A percentile compares a stretch with the other conserved stretches of the same genome.
phyloP scores from a whole-genome alignment of 108 stramenopile genomes.

The Skeletonema costatum region DNA sequence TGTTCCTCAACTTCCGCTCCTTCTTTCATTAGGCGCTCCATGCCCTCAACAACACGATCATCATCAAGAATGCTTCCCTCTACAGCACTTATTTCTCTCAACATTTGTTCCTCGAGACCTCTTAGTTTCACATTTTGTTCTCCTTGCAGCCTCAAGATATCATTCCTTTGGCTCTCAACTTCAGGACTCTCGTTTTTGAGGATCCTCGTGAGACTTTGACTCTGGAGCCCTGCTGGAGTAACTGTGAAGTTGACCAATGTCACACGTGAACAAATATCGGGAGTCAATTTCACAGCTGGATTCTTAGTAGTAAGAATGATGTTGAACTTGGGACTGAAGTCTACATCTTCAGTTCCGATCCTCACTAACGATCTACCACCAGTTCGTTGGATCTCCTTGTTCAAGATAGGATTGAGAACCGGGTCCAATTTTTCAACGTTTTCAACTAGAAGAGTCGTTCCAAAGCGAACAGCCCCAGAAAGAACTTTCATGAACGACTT shows the following conservation, averaged over 20 bases:
- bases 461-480: slow-evolving; percentile 96
- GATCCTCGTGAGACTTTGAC: slow-evolving; percentile 88
- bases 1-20: slow-evolving; percentile 93
- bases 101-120: slow-evolving; percentile 95
- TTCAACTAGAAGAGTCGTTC: slow-evolving; percentile 94
- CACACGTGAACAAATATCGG: slow-evolving; percentile 96
- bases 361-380: slow-evolving; percentile 94
- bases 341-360: slow-evolving; percentile 97
- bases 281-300: slow-evolving; percentile 90
- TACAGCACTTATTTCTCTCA: slow-evolving; percentile 91
- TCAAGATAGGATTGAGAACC: slow-evolving; percentile 96
- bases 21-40: slow-evolving; percentile 96
- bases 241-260: slow-evolving; percentile 97
- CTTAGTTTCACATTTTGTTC: slow-evolving; percentile 95
- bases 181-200: slow-evolving; percentile 93
- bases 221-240: slow-evolving; percentile 93
- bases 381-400: slow-evolving; percentile 92
- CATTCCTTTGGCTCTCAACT: slow-evolving; percentile 83
- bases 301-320: slow-evolving; percentile 94
- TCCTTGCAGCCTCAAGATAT: slow-evolving; percentile 90
- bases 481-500: slow-evolving; percentile 98
- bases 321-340: slow-evolving; percentile 95
- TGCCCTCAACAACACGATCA: slow-evolving; percentile 92
- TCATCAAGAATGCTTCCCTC: slow-evolving; percentile 98
- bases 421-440: slow-evolving; percentile 97